Conservation (phyloP, 495 filamentous ascomycete species). For the Pyrenula massariospora region DNA sequence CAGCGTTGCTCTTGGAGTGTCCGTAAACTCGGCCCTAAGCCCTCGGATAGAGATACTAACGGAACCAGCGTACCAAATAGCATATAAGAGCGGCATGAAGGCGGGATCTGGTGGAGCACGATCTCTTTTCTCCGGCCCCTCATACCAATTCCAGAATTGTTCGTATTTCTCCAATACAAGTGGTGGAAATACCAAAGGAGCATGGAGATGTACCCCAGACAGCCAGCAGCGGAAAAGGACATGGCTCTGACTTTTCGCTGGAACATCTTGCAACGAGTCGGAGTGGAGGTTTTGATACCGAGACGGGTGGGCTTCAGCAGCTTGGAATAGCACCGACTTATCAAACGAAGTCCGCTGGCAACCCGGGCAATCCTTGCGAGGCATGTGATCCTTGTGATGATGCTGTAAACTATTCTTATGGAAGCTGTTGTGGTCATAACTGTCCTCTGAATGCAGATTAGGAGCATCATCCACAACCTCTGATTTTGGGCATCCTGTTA, state of each 20-base stretch:
- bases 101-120: conserved; percentile 18
- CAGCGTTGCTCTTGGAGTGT: conserved; percentile 18
- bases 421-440: conserved; percentile 1
- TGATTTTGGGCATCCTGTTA: neutral
- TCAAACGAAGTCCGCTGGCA: conserved; percentile 17
- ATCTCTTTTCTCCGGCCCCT: conserved; percentile 26
- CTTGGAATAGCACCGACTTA: conserved; percentile 26
- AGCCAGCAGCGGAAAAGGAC: conserved; percentile 35
- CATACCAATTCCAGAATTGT: conserved; percentile 38
- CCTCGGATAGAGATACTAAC: conserved; percentile 31
- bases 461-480: neutral
- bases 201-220: conserved; percentile 34
- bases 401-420: conserved; percentile 12
- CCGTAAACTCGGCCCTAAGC: conserved; percentile 29
- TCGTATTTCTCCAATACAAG: conserved; percentile 29
- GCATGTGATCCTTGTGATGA: conserved; percentile 1
- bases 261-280: conserved; percentile 32
- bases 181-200: conserved; percentile 31
- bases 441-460: conserved; percentile 5
- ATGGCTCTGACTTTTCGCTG: conserved; percentile 33
- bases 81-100: conserved; percentile 33
- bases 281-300: conserved; percentile 26
- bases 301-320: conserved; percentile 23
- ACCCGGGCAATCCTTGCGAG: neutral
- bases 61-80: conserved; percentile 37